Evolutionary conservation across 495 filamentous ascomycete genomes (phyloP).

Genomic region (Melanomma pulvis-pyrius): DNA sequence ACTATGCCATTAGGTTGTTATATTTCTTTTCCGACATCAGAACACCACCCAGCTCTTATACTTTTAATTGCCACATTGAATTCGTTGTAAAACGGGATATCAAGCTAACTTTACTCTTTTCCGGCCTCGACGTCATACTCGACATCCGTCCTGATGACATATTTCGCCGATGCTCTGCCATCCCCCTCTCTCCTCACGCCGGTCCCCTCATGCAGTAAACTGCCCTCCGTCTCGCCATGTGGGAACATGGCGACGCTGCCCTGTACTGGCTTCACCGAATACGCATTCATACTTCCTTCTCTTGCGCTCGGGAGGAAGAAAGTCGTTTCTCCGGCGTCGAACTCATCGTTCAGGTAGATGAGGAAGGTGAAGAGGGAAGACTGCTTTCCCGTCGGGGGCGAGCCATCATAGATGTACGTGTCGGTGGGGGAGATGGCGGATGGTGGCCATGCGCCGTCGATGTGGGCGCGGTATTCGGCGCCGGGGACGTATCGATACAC

Average conservation of each 20-base stretch:
- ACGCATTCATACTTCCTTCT: slow-evolving; percentile 54
- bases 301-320: slow-evolving; percentile 52
- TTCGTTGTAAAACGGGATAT: too few species aligned
- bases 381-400: slow-evolving; percentile 49
- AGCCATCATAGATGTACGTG: slow-evolving; percentile 52
- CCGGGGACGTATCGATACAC: slow-evolving; percentile 56
- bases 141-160: slow-evolving; percentile 55
- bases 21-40: too few species aligned
- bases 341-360: slow-evolving; percentile 58
- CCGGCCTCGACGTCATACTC: slow-evolving; percentile 50
- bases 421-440: slow-evolving; percentile 47
- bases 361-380: slow-evolving; percentile 55
- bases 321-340: slow-evolving; percentile 55
- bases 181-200: slow-evolving; percentile 48
- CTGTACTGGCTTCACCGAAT: slow-evolving; percentile 53
- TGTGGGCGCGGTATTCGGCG: slow-evolving; percentile 51
- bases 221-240: slow-evolving; percentile 51
- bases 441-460: slow-evolving; percentile 56
- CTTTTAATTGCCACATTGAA: too few species aligned
- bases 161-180: slow-evolving; percentile 46
- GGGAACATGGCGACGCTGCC: slow-evolving; percentile 53
- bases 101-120: background rate
- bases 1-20: too few species aligned
- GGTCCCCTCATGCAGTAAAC: slow-evolving; percentile 53
- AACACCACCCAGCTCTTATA: too few species aligned